Evolutionary conservation across 495 filamentous ascomycete genomes (phyloP).

Genomic region (Aspergillus conjunctus): DNA sequence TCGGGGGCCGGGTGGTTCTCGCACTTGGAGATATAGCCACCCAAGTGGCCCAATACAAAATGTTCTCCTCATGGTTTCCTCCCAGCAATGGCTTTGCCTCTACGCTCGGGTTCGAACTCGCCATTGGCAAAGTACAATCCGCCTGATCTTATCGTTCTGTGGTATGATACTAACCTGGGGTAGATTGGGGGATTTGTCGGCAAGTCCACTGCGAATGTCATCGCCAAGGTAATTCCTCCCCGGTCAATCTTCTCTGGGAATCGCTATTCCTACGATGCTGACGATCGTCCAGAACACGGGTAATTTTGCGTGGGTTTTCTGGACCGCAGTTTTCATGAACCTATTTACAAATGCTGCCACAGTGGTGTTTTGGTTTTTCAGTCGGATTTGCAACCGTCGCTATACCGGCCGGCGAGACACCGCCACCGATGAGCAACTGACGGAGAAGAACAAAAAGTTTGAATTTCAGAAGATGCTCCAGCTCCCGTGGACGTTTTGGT

Average conservation of each 20-base stretch:
- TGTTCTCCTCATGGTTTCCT: constrained; percentile 53
- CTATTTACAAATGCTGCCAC: constrained; percentile 47
- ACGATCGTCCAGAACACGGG: constrained; percentile 37
- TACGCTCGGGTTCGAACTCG: constrained; percentile 45
- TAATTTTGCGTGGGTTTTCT: constrained; percentile 50
- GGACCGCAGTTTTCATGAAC: constrained; percentile 52
- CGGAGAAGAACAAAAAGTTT: constrained; percentile 50
- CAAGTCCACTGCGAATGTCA: constrained; percentile 28
- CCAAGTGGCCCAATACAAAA: constrained; percentile 51
- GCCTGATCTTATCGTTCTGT: not conserved
- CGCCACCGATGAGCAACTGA: constrained; percentile 43
- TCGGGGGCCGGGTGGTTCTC: constrained; percentile 43
- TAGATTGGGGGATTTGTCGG: constrained; percentile 29
- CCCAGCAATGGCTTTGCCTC: constrained; percentile 50
- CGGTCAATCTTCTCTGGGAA: not conserved
- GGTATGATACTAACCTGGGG: not conserved
- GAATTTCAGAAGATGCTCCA: constrained; percentile 45
- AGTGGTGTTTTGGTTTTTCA: constrained; percentile 46
- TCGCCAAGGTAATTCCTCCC: constrained; percentile 19
- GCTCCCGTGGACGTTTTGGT: constrained; percentile 50
- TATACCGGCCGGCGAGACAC: constrained; percentile 38
- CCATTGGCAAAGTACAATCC: constrained; percentile 40
- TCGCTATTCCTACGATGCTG: not conserved
- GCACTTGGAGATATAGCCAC: constrained; percentile 50
- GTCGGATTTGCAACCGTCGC: constrained; percentile 34